A percentile compares a stretch with the other conserved stretches of the same genome.
These are phyloP conservation scores for Trichoderma erinaceum DNA, from an alignment of 495 filamentous ascomycete species.

Conservation along the genomic window DNA sequence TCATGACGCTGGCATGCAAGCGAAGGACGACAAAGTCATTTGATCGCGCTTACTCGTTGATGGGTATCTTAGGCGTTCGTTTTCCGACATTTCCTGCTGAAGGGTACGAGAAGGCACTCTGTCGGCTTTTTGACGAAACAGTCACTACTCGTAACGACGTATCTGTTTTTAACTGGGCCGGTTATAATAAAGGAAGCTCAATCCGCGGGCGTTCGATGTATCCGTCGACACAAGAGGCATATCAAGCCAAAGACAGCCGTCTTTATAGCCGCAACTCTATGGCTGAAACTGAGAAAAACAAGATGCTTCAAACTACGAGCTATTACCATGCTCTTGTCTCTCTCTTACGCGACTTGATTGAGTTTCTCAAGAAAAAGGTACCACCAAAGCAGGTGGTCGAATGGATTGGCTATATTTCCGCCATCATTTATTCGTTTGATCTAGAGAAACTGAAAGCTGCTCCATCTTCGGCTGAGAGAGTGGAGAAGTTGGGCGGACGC, in stretches of 20 bases:
- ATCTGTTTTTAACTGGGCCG: slow-evolving; percentile 38
- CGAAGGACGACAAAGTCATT: slow-evolving; percentile 29
- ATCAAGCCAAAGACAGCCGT: slow-evolving; percentile 21
- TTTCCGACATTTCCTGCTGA: slow-evolving; percentile 35
- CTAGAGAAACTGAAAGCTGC: not conserved
- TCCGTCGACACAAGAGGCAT: slow-evolving; percentile 30
- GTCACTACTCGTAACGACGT: slow-evolving; percentile 35
- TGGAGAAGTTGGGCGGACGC: not conserved
- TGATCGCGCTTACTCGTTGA: slow-evolving; percentile 33
- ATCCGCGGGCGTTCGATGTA: slow-evolving; percentile 34
- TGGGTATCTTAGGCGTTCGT: slow-evolving; percentile 35
- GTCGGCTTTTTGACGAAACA: slow-evolving; percentile 33
- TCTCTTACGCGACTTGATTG: not conserved
- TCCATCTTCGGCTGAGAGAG: not conserved
- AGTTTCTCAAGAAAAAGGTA: not conserved
- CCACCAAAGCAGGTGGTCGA: not conserved
- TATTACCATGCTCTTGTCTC: not conserved
- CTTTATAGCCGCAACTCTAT: not conserved
- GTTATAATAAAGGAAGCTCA: slow-evolving; percentile 32
- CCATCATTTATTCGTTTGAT: not conserved
- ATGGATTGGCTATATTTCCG: not conserved
- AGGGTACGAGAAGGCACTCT: slow-evolving; percentile 32
- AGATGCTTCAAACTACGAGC: slow-evolving; percentile 21
- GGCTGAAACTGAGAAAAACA: slow-evolving; percentile 21
- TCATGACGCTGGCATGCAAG: slow-evolving; percentile 28